Percentiles rank a stretch among this genome's conserved stretches.
phyloP scores from a whole-genome alignment of 805 yeast species.

The Myxozyma vanderwaltii region DNA sequence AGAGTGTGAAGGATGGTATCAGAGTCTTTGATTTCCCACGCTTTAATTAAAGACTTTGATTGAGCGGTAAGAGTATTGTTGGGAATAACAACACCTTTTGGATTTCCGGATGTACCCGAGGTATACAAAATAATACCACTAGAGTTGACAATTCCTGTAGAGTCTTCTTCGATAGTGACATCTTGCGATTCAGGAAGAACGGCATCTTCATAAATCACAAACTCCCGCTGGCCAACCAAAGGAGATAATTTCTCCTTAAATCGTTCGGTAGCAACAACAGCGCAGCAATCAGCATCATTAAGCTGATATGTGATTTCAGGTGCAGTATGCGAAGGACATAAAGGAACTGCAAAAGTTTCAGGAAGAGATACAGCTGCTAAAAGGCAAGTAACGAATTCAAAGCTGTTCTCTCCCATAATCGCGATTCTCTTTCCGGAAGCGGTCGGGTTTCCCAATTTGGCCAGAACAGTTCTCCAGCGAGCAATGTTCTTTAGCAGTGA shows the following conservation, averaged over 20 bases:
- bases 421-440: conserved; percentile 37
- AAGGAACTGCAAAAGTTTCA: conserved; percentile 40
- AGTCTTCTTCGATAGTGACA: conserved; percentile 8
- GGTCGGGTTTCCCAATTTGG: conserved; percentile 2
- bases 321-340: conserved; percentile 42
- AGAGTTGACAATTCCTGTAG: conserved; percentile 1
- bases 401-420: conserved; percentile 44
- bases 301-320: conserved; percentile 41
- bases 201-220: conserved; percentile 32
- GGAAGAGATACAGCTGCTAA: conserved; percentile 40
- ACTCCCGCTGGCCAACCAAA: conserved; percentile 26
- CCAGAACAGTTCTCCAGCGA: conserved; percentile 36
- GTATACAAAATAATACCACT: conserved; percentile 42
- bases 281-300: conserved; percentile 38
- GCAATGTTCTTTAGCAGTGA: conserved; percentile 38
- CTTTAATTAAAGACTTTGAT: conserved; percentile 40
- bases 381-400: conserved; percentile 38
- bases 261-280: conserved; percentile 39
- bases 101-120: conserved; percentile 44
- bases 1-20: conserved; percentile 41
- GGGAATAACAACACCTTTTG: conserved; percentile 44
- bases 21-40: conserved; percentile 38
- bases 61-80: conserved; percentile 40
- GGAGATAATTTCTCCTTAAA: conserved; percentile 36
- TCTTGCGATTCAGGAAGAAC: conserved; percentile 14